Conservation (phyloP, 306 rosid genomes). For the Aeschynomene evenia region DNA sequence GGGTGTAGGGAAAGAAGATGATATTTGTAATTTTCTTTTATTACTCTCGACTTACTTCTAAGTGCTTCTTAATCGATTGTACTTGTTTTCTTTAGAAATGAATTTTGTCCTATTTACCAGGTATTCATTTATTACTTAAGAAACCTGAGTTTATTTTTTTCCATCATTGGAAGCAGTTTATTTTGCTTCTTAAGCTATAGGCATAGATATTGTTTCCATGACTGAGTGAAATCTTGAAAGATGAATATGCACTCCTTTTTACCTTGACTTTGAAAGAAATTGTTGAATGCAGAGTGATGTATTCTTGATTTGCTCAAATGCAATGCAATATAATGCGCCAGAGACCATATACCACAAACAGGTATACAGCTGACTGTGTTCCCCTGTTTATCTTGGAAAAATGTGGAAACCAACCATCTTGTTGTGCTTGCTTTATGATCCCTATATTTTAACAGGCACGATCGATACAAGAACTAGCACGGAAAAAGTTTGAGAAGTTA, state of each 20-base stretch:
- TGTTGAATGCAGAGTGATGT: conserved; percentile 79
- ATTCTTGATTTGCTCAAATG: conserved; percentile 86
- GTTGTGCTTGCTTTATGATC: conserved; percentile 25
- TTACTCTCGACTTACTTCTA: not conserved
- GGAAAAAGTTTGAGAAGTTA: conserved; percentile 82
- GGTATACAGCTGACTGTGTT: conserved; percentile 44
- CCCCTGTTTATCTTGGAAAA: conserved; percentile 1
- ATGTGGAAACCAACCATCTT: conserved; percentile 4
- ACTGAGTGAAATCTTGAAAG: conserved; percentile 8
- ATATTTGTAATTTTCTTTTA: conserved; percentile 15
- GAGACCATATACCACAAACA: conserved; percentile 94
- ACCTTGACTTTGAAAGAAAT: conserved; percentile 30
- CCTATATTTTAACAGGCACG: conserved; percentile 62
- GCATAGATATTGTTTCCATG: not conserved
- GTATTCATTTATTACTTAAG: conserved; percentile 1
- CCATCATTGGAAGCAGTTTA: conserved; percentile 8
- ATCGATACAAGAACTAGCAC: conserved; percentile 87
- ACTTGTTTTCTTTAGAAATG: not conserved
- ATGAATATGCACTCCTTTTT: conserved; percentile 15
- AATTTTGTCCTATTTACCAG: not conserved
- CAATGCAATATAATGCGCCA: conserved; percentile 89
- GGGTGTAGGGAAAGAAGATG: not conserved
- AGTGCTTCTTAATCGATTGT: not conserved
- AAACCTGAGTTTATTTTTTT: conserved; percentile 21
- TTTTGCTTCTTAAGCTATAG: too few relatives aligned